A percentile compares a stretch with the other conserved stretches of the same genome.
Evolutionary conservation across 192 early-diverging fungal genomes (phyloP).

Genomic region (Gamsiella multidivaricata): DNA sequence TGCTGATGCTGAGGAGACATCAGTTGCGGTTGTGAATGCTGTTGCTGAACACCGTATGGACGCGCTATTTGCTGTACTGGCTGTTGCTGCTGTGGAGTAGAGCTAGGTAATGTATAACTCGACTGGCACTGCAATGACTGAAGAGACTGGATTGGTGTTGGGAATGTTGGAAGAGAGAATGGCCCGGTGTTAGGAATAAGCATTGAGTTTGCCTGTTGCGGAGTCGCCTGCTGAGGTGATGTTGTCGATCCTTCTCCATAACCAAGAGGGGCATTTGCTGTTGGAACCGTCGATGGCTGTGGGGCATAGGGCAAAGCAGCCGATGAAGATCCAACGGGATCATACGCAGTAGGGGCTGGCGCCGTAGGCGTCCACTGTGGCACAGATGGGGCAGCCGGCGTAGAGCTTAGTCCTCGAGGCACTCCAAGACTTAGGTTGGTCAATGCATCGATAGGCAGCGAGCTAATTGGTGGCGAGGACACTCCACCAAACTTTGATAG

Average conservation of each 20-base stretch:
- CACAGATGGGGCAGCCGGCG: constrained; percentile 3
- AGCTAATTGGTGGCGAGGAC: constrained; percentile 9
- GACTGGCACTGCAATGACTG: constrained; percentile 8
- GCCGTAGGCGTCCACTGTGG: constrained; percentile 23
- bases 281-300: constrained; percentile 4
- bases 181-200: constrained; percentile 47
- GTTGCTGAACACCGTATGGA: too few relatives aligned
- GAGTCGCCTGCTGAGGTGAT: constrained; percentile 16
- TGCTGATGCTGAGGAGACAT: constrained; percentile 24
- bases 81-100: constrained; percentile 12
- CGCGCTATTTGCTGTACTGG: constrained; percentile 17
- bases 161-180: constrained; percentile 28
- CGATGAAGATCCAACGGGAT: constrained; percentile 19
- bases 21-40: constrained; percentile 20
- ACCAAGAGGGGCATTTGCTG: constrained; percentile 6
- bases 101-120: too few relatives aligned
- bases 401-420: neutral
- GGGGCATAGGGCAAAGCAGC: constrained; percentile 40
- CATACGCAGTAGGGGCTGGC: constrained; percentile 13
- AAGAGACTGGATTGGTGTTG: constrained; percentile 11
- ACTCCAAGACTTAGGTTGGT: constrained; percentile 20
- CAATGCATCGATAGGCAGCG: constrained; percentile 27
- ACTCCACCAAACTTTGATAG: constrained; percentile 58
- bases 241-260: constrained; percentile 18
- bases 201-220: constrained; percentile 23